These are phyloP conservation scores for Candida argentea DNA, from an alignment of 805 yeast species.

Conservation along the genomic window DNA sequence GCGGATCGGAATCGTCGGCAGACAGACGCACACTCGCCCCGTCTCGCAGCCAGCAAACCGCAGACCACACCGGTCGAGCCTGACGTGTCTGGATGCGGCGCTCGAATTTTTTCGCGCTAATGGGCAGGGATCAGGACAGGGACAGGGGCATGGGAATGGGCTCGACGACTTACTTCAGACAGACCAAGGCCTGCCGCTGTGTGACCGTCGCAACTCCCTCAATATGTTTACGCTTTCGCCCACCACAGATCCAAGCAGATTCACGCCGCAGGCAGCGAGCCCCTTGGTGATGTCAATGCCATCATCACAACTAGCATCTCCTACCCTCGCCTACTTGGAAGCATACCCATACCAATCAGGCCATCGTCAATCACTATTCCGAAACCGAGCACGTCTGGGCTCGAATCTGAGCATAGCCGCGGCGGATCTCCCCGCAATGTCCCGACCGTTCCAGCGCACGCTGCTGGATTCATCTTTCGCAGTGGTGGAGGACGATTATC, in stretches of 20 bases:
- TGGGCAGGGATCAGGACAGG: slow-evolving; percentile 9
- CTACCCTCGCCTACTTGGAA: slow-evolving; percentile 8
- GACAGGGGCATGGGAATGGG: no score
- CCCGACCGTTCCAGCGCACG: no score
- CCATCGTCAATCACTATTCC: slow-evolving; percentile 5
- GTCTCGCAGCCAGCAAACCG: no score
- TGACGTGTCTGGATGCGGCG: slow-evolving; percentile 32
- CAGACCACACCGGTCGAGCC: slow-evolving; percentile 28
- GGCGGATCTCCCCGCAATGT: slow-evolving; percentile 37
- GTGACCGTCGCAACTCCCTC: slow-evolving; percentile 29
- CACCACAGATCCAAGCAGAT: slow-evolving; percentile 18
- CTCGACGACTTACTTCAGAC: slow-evolving; percentile 11
- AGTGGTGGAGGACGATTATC: slow-evolving; percentile 40
- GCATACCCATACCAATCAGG: slow-evolving; percentile 4
- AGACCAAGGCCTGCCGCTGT: slow-evolving; percentile 15
- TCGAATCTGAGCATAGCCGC: slow-evolving; percentile 34
- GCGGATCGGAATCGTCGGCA: slow-evolving; percentile 75
- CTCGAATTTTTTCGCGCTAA: slow-evolving; percentile 29
- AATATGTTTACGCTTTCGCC: slow-evolving; percentile 38
- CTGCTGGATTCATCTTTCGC: slow-evolving; percentile 51
- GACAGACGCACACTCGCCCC: slow-evolving; percentile 45
- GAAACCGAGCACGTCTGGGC: slow-evolving; percentile 9
- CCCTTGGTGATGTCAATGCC: not conserved
- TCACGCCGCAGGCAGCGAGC: slow-evolving; percentile 2
- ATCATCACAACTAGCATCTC: slow-evolving; percentile 5